Percentiles rank a stretch among this genome's conserved stretches.
These are phyloP conservation scores for Paraleonurus japonicus DNA, from an alignment of 257 asterid species.

Conservation along the genomic window DNA sequence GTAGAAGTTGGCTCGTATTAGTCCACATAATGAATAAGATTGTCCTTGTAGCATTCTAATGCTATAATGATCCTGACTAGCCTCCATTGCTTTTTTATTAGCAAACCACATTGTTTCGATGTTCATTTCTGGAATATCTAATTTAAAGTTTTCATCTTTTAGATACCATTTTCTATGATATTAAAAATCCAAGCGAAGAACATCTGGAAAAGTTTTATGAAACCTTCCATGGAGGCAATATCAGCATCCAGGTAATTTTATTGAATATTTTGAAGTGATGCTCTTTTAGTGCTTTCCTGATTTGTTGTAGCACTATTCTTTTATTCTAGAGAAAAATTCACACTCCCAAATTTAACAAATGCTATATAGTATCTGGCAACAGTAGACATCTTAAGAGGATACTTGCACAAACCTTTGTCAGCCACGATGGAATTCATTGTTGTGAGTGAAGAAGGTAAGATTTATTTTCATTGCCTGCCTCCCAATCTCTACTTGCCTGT, in stretches of 20 bases:
- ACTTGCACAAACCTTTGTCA: conserved; percentile 72
- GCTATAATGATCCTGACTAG: neutral
- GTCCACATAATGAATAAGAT: conserved; percentile 1
- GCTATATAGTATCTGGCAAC: conserved; percentile 65
- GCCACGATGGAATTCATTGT: conserved; percentile 67
- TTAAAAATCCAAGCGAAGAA: conserved; percentile 54
- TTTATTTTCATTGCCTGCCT: conserved; percentile 5
- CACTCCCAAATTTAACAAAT: conserved; percentile 38
- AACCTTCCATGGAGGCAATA: conserved; percentile 81
- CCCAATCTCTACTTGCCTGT: conserved; percentile 12
- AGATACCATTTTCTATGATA: conserved; percentile 75
- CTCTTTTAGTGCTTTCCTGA: conserved; percentile 1
- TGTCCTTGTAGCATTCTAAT: conserved; percentile 14
- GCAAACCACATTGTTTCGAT: neutral
- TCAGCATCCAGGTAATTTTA: conserved; percentile 68
- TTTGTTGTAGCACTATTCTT: conserved; percentile 8
- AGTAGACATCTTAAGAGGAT: conserved; percentile 74
- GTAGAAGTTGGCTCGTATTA: neutral
- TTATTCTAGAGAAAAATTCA: conserved; percentile 19
- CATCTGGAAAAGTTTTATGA: conserved; percentile 60
- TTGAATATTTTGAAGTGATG: conserved; percentile 10
- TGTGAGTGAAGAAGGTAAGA: conserved; percentile 62
- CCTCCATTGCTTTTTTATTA: conserved; percentile 6
- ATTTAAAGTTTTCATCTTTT: conserved; percentile 4
- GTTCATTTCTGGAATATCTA: conserved; percentile 13